Evolutionary conservation across 352 stramenopile genomes (phyloP).

Genomic region (Elongisporangium prolatum): DNA sequence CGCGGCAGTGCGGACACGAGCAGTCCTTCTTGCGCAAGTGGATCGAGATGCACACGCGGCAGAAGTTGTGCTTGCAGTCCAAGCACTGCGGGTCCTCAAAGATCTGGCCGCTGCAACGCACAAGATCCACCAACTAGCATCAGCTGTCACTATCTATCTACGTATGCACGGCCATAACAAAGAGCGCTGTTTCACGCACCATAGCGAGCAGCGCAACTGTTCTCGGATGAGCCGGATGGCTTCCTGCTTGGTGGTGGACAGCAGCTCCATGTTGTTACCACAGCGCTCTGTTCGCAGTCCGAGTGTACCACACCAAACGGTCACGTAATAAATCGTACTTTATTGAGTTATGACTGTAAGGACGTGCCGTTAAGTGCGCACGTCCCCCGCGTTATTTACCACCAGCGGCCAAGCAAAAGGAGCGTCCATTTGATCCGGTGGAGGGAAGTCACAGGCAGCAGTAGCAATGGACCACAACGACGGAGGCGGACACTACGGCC

Average conservation of each 20-base stretch:
- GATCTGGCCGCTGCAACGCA: conserved; percentile 36
- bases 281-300: not conserved
- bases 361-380: not conserved
- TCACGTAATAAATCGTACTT: not conserved
- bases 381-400: not conserved
- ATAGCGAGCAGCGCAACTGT: conserved; percentile 73
- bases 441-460: not conserved
- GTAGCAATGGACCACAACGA: not conserved
- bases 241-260: conserved; percentile 45
- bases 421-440: not conserved
- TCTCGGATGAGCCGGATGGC: conserved; percentile 75
- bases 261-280: conserved; percentile 38
- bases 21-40: conserved; percentile 55
- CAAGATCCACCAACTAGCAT: conserved; percentile 1
- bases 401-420: not conserved
- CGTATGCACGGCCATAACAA: not conserved
- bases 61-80: conserved; percentile 89
- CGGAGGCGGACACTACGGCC: not conserved
- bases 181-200: conserved; percentile 26
- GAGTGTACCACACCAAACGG: not conserved
- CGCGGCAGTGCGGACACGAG: conserved; percentile 60
- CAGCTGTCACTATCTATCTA: no score
- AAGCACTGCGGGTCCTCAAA: conserved; percentile 85
- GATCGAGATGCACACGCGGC: conserved; percentile 61
- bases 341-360: not conserved